Conservation (phyloP, 495 filamentous ascomycete species). For the Zalerion maritima region DNA sequence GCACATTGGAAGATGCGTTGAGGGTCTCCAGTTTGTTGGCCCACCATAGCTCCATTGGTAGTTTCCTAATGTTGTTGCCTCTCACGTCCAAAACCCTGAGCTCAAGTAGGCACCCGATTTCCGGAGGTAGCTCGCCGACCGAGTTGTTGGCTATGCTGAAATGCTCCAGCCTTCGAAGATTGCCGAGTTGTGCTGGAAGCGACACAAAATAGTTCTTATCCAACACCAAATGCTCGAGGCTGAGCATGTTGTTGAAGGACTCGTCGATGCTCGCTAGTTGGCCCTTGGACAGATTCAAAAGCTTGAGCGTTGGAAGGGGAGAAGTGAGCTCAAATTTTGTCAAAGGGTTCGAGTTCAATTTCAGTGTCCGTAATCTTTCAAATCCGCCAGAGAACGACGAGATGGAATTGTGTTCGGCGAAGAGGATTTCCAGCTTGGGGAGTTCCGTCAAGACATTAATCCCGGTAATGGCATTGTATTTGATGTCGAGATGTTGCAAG, state of each 20-base stretch:
- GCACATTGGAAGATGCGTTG: conserved; percentile 87
- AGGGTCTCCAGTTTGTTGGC: conserved; percentile 75
- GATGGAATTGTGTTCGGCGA: conserved; percentile 80
- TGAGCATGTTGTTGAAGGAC: conserved; percentile 74
- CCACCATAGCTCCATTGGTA: conserved; percentile 90
- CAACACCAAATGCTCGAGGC: conserved; percentile 70
- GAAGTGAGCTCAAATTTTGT: conserved; percentile 76
- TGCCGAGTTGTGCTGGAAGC: conserved; percentile 69
- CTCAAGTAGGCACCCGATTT: conserved; percentile 74
- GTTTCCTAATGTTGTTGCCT: conserved; percentile 76
- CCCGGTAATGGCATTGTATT: conserved; percentile 74
- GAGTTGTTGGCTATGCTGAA: conserved; percentile 89
- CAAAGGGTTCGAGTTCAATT: conserved; percentile 83
- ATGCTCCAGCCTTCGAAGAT: conserved; percentile 69
- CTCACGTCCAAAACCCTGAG: conserved; percentile 73
- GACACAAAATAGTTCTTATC: conserved; percentile 95
- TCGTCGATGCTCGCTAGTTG: conserved; percentile 80
- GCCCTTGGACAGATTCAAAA: conserved; percentile 72
- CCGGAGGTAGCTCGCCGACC: conserved; percentile 63
- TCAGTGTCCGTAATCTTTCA: conserved; percentile 63
- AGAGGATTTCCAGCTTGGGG: conserved; percentile 72
- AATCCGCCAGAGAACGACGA: conserved; percentile 79
- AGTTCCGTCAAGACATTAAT: conserved; percentile 75
- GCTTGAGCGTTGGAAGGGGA: conserved; percentile 64
- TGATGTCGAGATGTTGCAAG: conserved; percentile 81